A percentile compares a stretch with the other conserved stretches of the same genome.
phyloP scores from a whole-genome alignment of 179 eudicot genomes.

The Corrigiola litoralis region DNA sequence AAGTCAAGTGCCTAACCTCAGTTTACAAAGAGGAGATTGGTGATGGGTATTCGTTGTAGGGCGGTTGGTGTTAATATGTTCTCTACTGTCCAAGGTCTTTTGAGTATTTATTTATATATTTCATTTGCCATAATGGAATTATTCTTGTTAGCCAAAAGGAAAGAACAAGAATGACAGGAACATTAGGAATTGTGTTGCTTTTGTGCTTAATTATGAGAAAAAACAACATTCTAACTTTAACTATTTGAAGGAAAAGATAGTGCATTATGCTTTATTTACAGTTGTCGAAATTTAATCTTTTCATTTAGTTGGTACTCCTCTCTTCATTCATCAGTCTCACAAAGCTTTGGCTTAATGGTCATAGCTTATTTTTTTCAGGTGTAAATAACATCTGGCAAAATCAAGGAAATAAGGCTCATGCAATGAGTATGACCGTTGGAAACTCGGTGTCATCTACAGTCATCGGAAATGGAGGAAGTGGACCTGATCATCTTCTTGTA shows the following conservation, averaged over 20 bases:
- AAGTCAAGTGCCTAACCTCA: background rate
- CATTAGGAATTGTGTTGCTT: too few relatives aligned
- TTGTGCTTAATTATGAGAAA: too few relatives aligned
- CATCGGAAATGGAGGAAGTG: constrained; percentile 27
- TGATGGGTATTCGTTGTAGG: background rate
- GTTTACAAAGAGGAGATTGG: background rate
- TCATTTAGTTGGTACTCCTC: too few relatives aligned
- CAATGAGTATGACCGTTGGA: constrained; percentile 58
- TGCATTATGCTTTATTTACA: background rate
- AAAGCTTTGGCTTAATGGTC: constrained; percentile 1
- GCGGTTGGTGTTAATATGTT: too few relatives aligned
- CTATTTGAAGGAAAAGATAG: too few relatives aligned
- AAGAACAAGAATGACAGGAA: too few relatives aligned
- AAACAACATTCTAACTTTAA: too few relatives aligned
- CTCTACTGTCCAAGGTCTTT: background rate
- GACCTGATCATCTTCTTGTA: constrained; percentile 82
- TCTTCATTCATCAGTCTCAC: background rate
- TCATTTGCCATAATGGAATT: too few relatives aligned
- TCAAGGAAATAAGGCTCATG: constrained; percentile 42
- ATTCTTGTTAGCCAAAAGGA: too few relatives aligned
- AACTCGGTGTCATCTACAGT: constrained; percentile 34
- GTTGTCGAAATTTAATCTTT: background rate
- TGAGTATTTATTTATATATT: too few relatives aligned
- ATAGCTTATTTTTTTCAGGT: constrained; percentile 35
- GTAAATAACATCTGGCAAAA: constrained; percentile 37